phyloP scores from a whole-genome alignment of 345 rosid species.

The Angophora floribunda region DNA sequence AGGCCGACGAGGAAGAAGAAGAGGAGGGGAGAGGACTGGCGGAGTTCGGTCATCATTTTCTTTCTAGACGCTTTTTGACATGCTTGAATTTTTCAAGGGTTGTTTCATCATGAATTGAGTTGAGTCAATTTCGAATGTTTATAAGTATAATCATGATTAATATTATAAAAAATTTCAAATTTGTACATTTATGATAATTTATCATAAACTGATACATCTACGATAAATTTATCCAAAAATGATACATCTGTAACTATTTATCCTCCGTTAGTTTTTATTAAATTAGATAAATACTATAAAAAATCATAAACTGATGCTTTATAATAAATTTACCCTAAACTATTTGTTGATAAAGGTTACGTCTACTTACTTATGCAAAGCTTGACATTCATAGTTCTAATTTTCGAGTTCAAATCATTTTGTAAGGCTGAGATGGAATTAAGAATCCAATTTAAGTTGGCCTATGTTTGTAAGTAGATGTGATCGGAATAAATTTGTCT shows the following conservation, averaged over 20 bases:
- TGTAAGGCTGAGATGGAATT: neutral
- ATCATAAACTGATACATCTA: no score
- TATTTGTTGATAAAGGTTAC: neutral
- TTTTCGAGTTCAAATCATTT: neutral
- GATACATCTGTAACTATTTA: no score
- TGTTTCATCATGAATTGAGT: neutral
- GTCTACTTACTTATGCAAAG: neutral
- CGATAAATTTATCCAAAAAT: no score
- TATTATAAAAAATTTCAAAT: accelerated
- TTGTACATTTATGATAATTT: accelerated
- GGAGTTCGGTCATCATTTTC: conserved; percentile 3
- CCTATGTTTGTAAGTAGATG: no score
- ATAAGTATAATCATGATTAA: neutral
- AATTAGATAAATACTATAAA: no score
- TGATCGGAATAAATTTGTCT: no score
- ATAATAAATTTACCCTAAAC: no score
- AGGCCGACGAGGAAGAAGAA: conserved; percentile 10
- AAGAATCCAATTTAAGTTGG: neutral
- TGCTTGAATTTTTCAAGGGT: neutral
- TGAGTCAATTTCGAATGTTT: neutral
- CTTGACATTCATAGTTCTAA: neutral
- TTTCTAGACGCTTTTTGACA: neutral
- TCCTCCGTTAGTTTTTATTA: accelerated
- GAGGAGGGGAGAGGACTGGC: neutral
- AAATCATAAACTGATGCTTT: neutral